phyloP scores from a whole-genome alignment of 2,329 filamentous ascomycete genomes.

The Aspergillus unguis region DNA sequence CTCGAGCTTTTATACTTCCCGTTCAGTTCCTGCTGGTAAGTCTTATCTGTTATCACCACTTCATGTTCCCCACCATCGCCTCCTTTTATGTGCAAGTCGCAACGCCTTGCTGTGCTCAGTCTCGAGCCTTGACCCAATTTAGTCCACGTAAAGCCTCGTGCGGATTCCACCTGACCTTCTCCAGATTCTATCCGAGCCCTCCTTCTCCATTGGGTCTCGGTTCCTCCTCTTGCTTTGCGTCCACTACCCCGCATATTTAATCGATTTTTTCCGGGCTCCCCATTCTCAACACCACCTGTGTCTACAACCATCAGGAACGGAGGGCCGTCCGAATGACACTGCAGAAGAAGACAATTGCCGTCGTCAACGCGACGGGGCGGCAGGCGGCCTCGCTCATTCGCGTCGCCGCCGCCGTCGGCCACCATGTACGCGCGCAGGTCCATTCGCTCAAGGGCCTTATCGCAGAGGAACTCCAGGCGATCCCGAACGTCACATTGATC shows the following conservation, averaged over 20 bases:
- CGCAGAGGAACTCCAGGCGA: slow-evolving; percentile 75
- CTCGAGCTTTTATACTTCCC: slow-evolving; percentile 4
- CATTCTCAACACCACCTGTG: slow-evolving; percentile 5
- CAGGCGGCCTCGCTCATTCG: slow-evolving; percentile 94
- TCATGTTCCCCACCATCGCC: background rate
- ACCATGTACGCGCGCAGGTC: slow-evolving; percentile 87
- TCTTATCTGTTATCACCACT: slow-evolving; percentile 2
- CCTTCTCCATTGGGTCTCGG: slow-evolving; percentile 17
- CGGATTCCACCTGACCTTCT: slow-evolving; percentile 17
- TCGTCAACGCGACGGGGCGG: slow-evolving; percentile 93
- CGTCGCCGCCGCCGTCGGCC: slow-evolving; percentile 89
- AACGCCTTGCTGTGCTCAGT: background rate
- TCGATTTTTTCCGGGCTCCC: slow-evolving; percentile 7
- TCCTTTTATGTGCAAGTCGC: background rate
- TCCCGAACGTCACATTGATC: slow-evolving; percentile 76
- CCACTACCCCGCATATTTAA: slow-evolving; percentile 19
- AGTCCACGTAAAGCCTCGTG: background rate
- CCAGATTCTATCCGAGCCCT: slow-evolving; percentile 16
- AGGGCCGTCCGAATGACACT: slow-evolving; percentile 36
- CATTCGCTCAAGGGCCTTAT: slow-evolving; percentile 83
- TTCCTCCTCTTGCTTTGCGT: slow-evolving; percentile 9
- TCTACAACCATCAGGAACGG: slow-evolving; percentile 1
- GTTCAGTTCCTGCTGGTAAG: slow-evolving; percentile 8
- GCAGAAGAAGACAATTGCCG: slow-evolving; percentile 75
- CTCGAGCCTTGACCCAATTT: background rate